Evolutionary conservation across 73 alveolate genomes (phyloP), one percentile per base, ranked within the genome.

Genomic region (Diophrys sp.): DNA sequence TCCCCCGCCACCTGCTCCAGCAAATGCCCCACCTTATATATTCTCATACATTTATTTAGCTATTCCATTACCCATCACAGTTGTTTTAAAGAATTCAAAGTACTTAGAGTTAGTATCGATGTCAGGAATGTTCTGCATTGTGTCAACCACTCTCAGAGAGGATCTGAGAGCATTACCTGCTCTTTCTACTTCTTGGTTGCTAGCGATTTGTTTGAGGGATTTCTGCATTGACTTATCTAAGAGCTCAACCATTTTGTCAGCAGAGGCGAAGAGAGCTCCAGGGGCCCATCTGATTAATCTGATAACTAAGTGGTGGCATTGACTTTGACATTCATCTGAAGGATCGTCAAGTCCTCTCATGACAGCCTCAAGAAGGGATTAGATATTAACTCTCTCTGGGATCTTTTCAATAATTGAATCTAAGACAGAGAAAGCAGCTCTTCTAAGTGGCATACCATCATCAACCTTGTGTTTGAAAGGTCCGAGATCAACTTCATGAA

Each of bases 401-500:
- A 81, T 54, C 55, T 70, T 79, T 56, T 90, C 92, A 31, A 90
- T 27, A 73, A 90, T 31, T 33, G 96, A 84, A 68, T 90, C 96
- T 0, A 75, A 55, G 14, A 71, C 87, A 14, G 90, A 80, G 82
- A 82, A 91, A 18, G 95, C 94, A 69, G 93, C 94, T 80, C 88
- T 91, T 70, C 97, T 81, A 74, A 91, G 56, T 0, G 97, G 97
- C 73, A 90, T 80, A 26, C 97, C 97, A 28, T 91, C 97, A 66
- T 91, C 97, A 0, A 88, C 88, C 82, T 91, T 91, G 85, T 91
- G 97, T 77, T 91, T 91, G 94, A 91, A 91, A 55, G 97, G 97
- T 29, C 97, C 97, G 33, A 91, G 83, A 54, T 91, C 97, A 54
- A 91, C 97, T 75, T 91, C 97, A 66, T 91, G 80, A 74, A 91